Evolutionary conservation across 441 rosid genomes (phyloP).

Genomic region (Euphorbia celastroides): DNA sequence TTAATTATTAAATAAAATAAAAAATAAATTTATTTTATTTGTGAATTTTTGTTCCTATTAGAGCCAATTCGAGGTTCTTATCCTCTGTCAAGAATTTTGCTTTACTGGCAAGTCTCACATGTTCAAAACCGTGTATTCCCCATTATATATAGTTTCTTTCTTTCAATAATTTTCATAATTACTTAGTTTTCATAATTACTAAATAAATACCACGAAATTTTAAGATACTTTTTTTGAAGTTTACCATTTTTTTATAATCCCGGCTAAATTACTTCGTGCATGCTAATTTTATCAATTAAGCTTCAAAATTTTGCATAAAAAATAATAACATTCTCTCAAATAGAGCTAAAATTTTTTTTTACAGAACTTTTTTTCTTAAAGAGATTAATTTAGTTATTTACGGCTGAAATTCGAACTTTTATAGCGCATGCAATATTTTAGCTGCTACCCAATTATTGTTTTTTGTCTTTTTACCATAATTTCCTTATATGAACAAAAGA

Average conservation of each 20-base stretch:
- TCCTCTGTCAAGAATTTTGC: constrained; percentile 13
- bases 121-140: constrained; percentile 16
- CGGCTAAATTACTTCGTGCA: no score
- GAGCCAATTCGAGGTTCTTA: constrained; percentile 4
- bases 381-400: not conserved
- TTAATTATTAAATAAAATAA: not conserved
- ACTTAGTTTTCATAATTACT: not conserved
- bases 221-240: no score
- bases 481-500: not conserved
- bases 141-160: constrained; percentile 1
- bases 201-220: not conserved
- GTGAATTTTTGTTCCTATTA: not conserved
- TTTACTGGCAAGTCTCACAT: constrained; percentile 15
- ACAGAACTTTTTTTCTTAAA: not conserved
- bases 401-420: not conserved
- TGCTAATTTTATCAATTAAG: no score
- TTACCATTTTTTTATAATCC: no score
- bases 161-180: constrained; percentile 3
- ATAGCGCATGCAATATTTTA: not conserved
- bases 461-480: not conserved
- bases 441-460: not conserved
- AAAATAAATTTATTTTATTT: no score
- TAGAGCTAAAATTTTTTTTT: not conserved
- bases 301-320: not conserved
- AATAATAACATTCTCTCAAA: not conserved